A percentile compares a stretch with the other conserved stretches of the same genome.
phyloP scores from a whole-genome alignment of 2,329 filamentous ascomycete species.

The Cadophora malorum region DNA sequence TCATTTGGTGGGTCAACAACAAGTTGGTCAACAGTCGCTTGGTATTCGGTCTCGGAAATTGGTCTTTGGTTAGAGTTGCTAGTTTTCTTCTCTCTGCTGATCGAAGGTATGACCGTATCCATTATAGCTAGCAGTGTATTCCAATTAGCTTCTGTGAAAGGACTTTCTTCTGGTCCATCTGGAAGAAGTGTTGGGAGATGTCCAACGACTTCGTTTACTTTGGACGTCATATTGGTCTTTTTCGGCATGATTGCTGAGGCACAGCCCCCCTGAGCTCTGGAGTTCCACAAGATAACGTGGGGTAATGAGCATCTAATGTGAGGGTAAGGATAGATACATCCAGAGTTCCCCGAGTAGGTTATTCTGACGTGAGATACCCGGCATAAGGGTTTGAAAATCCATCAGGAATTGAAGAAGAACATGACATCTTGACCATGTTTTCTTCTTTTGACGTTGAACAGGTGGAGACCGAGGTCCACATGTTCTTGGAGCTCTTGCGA shows the following conservation, averaged over 20 bases:
- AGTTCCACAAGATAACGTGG: neutral
- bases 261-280: neutral
- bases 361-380: constrained; percentile 7
- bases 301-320: neutral
- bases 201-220: neutral
- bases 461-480: constrained; percentile 9
- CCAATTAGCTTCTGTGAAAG: constrained; percentile 60
- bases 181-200: constrained; percentile 31
- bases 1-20: constrained; percentile 50
- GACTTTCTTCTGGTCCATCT: constrained; percentile 43
- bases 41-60: constrained; percentile 54
- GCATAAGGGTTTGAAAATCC: neutral
- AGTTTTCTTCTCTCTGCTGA: constrained; percentile 50
- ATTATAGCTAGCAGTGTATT: constrained; percentile 59
- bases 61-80: constrained; percentile 44
- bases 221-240: constrained; percentile 8
- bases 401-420: neutral
- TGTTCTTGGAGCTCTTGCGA: neutral
- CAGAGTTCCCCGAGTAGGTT: neutral
- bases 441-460: neutral
- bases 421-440: neutral
- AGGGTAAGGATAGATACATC: neutral
- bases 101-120: constrained; percentile 65
- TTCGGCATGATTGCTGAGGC: neutral
- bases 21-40: constrained; percentile 51